Evolutionary conservation across 352 stramenopile species (phyloP), one percentile per base, ranked within the genome.

Genomic region (Phytophthora megakarya): DNA sequence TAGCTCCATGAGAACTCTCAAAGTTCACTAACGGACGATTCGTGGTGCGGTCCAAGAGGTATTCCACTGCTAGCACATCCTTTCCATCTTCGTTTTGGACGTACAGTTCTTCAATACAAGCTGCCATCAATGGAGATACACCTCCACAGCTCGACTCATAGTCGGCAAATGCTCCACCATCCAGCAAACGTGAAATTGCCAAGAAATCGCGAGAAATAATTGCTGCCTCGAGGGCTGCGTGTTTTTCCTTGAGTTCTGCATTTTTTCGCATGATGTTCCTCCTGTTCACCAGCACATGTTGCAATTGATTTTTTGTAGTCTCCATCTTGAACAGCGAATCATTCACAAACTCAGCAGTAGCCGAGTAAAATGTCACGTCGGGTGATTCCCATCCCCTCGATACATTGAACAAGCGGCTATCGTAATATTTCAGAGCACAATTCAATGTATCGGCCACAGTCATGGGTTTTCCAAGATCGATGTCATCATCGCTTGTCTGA

Each of bases 1-100:
- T 90, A 13, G 57, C 40, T 1, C 80, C 78, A 1, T 19, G 70
- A 1, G 71, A 84, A 53, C 66, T 92, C 53, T 91, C 82, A 38
- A 80, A 89, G 23, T 90, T 81, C 3, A 88, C 81, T 15, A 75
- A 72, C 35, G 85, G 81, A 4, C 57, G 77, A 48, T 89, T 91
- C 3, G 42, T 65, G 6, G 32, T 26, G 8, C 83, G 76, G 37
- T 88, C 71, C 22, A 94, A 46, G 11, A 94, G 64, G 43, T 81
- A 89, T 57, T 83, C 78, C 19, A 86, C 75, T 0, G 71, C 78
- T 1, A 91, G 48, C 19, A 94, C 81, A 38, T 77, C 61, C 18
- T 73, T 53, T 18, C 65, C 62, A 25, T 94, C 85, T 5, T 21
- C 39, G 22, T 94, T 92, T 19, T 63, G 37, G 5, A 92, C 62